phyloP scores from a whole-genome alignment of 257 asterid species.

The Nicotiana noctiflora region DNA sequence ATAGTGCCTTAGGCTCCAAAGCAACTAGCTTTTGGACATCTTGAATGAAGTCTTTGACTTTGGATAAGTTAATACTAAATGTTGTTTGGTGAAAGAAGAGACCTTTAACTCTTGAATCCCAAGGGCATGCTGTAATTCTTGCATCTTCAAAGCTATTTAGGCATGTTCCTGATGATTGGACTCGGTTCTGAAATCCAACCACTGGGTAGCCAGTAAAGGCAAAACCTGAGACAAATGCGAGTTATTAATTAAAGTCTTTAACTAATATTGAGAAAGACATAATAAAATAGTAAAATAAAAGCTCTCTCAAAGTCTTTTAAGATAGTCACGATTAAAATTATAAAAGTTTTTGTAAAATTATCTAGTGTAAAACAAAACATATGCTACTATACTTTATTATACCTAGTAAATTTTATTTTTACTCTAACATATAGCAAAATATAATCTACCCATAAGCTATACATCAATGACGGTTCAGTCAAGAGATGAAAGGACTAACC shows the following conservation, averaged over 20 bases:
- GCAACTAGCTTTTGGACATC: constrained; percentile 10
- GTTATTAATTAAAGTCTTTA: neutral
- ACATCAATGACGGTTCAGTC: no score
- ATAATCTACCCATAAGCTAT: no score
- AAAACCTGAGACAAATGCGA: constrained; percentile 1
- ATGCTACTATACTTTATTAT: no score
- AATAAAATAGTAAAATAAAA: no score
- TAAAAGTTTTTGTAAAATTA: no score
- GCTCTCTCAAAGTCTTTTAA: no score
- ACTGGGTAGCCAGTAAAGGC: constrained; percentile 18
- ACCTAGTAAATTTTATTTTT: no score
- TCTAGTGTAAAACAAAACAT: no score
- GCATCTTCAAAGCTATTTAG: constrained; percentile 16
- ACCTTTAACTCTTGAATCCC: constrained; percentile 23
- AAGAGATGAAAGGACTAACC: constrained; percentile 4
- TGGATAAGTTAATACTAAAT: constrained; percentile 16
- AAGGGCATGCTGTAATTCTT: constrained; percentile 16
- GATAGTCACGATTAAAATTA: no score
- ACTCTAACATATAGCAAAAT: no score
- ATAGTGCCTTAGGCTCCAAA: constrained; percentile 12
- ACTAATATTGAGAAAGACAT: neutral
- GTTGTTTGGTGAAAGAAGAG: constrained; percentile 20
- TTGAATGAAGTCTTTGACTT: constrained; percentile 18
- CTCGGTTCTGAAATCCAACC: constrained; percentile 19
- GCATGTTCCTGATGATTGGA: constrained; percentile 26